Evolutionary conservation across 306 rosid species (phyloP).

Genomic region (Boehmeria nivea): DNA sequence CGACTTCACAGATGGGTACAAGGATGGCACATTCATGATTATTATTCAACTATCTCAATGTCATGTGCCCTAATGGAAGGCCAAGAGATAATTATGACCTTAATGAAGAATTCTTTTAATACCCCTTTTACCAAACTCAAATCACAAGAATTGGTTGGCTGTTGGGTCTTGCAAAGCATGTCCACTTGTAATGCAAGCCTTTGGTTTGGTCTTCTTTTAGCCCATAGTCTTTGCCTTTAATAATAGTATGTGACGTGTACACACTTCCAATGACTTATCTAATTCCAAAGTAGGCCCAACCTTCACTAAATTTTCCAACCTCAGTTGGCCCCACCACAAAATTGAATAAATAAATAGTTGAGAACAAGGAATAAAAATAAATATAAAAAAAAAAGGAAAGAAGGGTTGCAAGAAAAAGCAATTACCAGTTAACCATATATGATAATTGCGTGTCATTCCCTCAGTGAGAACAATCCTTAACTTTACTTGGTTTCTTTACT

Average conservation of each 20-base stretch:
- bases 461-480: not conserved
- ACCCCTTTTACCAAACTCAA: not conserved
- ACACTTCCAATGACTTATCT: constrained; percentile 7
- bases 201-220: constrained; percentile 8
- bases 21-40: not conserved
- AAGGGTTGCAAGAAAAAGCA: not conserved
- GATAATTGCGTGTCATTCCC: not conserved
- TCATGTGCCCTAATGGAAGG: constrained; percentile 1
- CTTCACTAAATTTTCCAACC: constrained; percentile 1
- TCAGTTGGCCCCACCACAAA: not conserved
- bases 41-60: not conserved
- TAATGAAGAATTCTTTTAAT: not conserved
- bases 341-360: not conserved
- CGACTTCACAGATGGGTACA: not conserved
- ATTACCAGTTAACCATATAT: not conserved
- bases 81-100: not conserved
- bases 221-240: constrained; percentile 9
- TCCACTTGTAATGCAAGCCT: too few relatives aligned
- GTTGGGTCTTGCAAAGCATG: not conserved
- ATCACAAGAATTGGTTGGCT: not conserved
- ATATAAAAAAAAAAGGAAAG: not conserved
- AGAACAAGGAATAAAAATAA: not conserved
- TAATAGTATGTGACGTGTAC: constrained; percentile 11
- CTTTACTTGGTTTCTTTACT: constrained; percentile 2
- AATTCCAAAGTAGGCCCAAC: constrained; percentile 21